Evolutionary conservation across 768 basidiomycete species (phyloP).

Genomic region (Trametes maxima): DNA sequence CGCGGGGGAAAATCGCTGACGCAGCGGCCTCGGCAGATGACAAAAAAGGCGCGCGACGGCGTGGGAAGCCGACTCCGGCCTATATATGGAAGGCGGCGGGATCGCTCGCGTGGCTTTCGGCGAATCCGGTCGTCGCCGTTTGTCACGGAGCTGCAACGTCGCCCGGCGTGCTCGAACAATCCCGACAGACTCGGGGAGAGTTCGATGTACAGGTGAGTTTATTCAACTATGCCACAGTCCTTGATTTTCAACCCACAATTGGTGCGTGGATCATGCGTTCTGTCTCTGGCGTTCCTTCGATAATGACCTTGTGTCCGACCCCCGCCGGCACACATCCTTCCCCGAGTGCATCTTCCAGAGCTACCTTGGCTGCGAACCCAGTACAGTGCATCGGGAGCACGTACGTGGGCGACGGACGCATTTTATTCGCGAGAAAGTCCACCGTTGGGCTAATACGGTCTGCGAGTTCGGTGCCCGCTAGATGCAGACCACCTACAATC

Average conservation of each 20-base stretch:
- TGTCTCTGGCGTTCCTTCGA: conserved; percentile 49
- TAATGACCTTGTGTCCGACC: conserved; percentile 64
- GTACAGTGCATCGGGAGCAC: conserved; percentile 86
- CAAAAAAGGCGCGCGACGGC: not conserved
- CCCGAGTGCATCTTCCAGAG: conserved; percentile 68
- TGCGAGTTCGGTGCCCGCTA: conserved; percentile 69
- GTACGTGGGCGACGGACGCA: conserved; percentile 67
- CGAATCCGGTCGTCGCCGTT: too few relatives aligned
- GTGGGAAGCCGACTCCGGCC: conserved; percentile 13
- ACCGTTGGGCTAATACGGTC: conserved; percentile 70
- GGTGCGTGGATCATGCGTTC: conserved; percentile 38
- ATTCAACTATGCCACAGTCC: too few relatives aligned
- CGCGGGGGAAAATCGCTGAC: conserved; percentile 21
- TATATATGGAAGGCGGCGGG: not conserved
- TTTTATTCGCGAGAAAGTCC: conserved; percentile 61
- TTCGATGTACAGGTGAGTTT: too few relatives aligned
- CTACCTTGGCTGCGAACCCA: conserved; percentile 76
- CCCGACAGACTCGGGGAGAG: too few relatives aligned
- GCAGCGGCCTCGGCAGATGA: conserved; percentile 14
- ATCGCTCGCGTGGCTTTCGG: too few relatives aligned
- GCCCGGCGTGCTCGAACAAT: too few relatives aligned
- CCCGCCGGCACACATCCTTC: conserved; percentile 79
- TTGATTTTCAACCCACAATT: not conserved
- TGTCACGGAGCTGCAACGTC: too few relatives aligned
- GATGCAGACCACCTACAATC: conserved; percentile 83